A percentile compares a stretch with the other conserved stretches of the same genome.
Evolutionary conservation across 805 yeast genomes (phyloP).

Genomic region (Kazachstania taianensis): DNA sequence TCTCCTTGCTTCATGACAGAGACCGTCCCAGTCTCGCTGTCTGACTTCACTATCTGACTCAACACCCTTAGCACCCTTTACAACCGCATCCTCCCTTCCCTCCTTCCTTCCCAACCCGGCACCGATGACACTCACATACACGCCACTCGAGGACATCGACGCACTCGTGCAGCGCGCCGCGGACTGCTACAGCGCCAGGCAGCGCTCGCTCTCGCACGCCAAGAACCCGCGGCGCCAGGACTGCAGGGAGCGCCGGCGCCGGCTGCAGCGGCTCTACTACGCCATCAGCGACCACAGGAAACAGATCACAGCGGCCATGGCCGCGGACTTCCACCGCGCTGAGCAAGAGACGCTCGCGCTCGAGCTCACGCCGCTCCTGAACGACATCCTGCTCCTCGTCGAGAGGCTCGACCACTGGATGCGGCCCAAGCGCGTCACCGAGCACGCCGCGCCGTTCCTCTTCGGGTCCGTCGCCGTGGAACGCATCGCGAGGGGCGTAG

Average conservation of each 20-base stretch:
- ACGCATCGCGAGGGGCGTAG: constrained; percentile 48
- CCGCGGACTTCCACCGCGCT: constrained; percentile 58
- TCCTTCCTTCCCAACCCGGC: too few relatives aligned
- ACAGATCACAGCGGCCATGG: constrained; percentile 45
- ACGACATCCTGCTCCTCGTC: constrained; percentile 53
- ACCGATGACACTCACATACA: too few relatives aligned
- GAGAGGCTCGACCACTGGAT: constrained; percentile 51
- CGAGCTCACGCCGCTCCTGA: constrained; percentile 44
- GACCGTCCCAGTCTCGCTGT: too few relatives aligned
- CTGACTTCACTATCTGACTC: too few relatives aligned
- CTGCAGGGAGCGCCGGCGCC: constrained; percentile 40
- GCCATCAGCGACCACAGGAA: constrained; percentile 51
- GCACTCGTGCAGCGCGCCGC: constrained; percentile 8
- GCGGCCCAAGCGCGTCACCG: constrained; percentile 36
- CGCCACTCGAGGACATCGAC: constrained; percentile 1
- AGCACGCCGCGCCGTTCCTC: constrained; percentile 20
- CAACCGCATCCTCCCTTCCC: too few relatives aligned
- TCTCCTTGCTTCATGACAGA: too few relatives aligned
- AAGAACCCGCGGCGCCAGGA: constrained; percentile 13
- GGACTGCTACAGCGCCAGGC: constrained; percentile 12
- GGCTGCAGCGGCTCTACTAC: constrained; percentile 57
- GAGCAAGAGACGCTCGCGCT: constrained; percentile 48
- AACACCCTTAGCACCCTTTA: too few relatives aligned
- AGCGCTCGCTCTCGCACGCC: constrained; percentile 9
- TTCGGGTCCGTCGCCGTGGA: constrained; percentile 34